Evolutionary conservation across 345 rosid species (phyloP).

Genomic region (Conringia planisiliqua): DNA sequence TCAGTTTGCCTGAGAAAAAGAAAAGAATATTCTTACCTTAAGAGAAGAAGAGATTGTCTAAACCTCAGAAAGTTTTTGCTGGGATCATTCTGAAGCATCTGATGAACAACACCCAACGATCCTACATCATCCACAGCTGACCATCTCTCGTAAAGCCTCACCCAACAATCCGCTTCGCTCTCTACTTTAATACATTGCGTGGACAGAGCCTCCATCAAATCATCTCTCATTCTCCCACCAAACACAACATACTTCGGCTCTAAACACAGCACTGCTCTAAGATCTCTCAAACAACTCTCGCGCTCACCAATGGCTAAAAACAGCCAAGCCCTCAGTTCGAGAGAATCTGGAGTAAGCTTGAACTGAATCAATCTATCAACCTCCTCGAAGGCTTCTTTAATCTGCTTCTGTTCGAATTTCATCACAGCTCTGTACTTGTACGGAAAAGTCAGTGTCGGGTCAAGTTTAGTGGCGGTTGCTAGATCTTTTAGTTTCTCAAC

Average conservation of each 20-base stretch:
- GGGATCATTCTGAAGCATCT: conserved; percentile 80
- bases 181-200: conserved; percentile 35
- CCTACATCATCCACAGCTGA: conserved; percentile 93
- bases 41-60: conserved; percentile 88
- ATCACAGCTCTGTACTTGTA: conserved; percentile 75
- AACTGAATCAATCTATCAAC: conserved; percentile 61
- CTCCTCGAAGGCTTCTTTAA: conserved; percentile 64
- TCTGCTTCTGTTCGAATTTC: conserved; percentile 55
- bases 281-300: conserved; percentile 67
- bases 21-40: conserved; percentile 48
- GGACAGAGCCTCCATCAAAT: conserved; percentile 54
- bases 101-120: conserved; percentile 79
- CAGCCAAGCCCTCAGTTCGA: conserved; percentile 87
- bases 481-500: conserved; percentile 58
- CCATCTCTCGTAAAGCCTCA: conserved; percentile 86
- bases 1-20: background rate
- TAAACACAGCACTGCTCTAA: conserved; percentile 62
- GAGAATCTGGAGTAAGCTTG: conserved; percentile 69
- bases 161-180: conserved; percentile 83
- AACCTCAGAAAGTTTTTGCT: conserved; percentile 69
- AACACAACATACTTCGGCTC: conserved; percentile 68
- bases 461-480: conserved; percentile 71
- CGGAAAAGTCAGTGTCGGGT: conserved; percentile 75
- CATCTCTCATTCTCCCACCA: conserved; percentile 51
- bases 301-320: conserved; percentile 67